A percentile compares a stretch with the other conserved stretches of the same genome.
phyloP scores from a whole-genome alignment of 2,329 filamentous ascomycete species.

The Fusarium albosuccineum region DNA sequence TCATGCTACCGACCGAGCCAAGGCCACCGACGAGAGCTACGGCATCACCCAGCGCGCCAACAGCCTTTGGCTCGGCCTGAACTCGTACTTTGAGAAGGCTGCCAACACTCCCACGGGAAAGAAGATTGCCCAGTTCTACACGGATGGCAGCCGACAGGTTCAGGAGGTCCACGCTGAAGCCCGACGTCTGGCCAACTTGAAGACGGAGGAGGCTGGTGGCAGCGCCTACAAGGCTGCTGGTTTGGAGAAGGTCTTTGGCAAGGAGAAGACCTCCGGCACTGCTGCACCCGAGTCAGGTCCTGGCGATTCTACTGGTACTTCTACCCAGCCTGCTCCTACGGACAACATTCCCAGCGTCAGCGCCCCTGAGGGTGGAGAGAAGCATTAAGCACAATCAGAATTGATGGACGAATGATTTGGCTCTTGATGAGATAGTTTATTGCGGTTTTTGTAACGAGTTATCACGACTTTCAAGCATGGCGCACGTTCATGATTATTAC shows the following conservation, averaged over 20 bases:
- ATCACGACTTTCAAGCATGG: conserved; percentile 41
- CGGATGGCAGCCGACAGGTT: conserved; percentile 86
- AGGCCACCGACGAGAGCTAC: conserved; percentile 86
- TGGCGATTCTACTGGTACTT: conserved; percentile 30
- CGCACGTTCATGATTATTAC: conserved; percentile 34
- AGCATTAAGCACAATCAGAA: conserved; percentile 25
- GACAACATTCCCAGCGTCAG: conserved; percentile 39
- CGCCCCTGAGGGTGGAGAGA: conserved; percentile 43
- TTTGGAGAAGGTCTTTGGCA: conserved; percentile 69
- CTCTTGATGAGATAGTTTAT: conserved; percentile 21
- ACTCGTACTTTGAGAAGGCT: conserved; percentile 96
- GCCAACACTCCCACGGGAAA: conserved; percentile 87
- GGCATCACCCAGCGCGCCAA: conserved; percentile 81
- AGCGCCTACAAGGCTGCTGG: conserved; percentile 71
- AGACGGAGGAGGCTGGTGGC: conserved; percentile 74
- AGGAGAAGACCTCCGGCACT: conserved; percentile 56
- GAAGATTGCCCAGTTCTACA: conserved; percentile 90
- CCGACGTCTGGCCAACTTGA: conserved; percentile 86
- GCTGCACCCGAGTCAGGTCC: conserved; percentile 34
- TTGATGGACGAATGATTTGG: conserved; percentile 9
- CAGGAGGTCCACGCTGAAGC: conserved; percentile 95
- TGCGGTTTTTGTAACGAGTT: conserved; percentile 36
- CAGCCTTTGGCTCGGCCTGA: conserved; percentile 73
- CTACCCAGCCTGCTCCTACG: conserved; percentile 38
- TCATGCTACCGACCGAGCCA: conserved; percentile 88